Conservation (phyloP, 768 basidiomycete species). For the Tephrocybe sp. region DNA sequence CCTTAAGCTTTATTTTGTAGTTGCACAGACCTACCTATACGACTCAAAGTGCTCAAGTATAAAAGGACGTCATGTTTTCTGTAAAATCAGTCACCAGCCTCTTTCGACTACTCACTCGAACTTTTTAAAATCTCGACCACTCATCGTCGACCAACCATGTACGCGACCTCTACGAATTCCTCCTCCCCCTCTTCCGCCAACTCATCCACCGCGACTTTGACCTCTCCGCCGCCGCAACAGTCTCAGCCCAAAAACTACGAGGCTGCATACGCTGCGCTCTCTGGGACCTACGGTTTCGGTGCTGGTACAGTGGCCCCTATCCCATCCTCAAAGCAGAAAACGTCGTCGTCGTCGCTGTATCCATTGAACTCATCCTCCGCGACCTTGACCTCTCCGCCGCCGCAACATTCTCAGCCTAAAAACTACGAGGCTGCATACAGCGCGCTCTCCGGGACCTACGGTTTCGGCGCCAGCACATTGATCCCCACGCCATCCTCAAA, state of each 20-base stretch:
- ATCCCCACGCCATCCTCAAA: neutral
- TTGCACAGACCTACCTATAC: no score
- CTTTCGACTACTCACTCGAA: neutral
- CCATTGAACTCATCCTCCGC: conserved; percentile 11
- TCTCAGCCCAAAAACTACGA: conserved; percentile 19
- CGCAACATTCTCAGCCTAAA: conserved; percentile 8
- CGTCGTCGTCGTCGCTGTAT: no score
- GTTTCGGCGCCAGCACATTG: conserved; percentile 9
- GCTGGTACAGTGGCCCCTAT: neutral
- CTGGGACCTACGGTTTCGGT: conserved; percentile 20
- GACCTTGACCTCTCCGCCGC: neutral
- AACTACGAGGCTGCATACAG: conserved; percentile 23
- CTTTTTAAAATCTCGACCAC: neutral
- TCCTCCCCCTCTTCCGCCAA: conserved; percentile 4
- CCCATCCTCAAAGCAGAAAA: no score
- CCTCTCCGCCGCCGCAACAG: neutral
- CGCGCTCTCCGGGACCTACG: conserved; percentile 18
- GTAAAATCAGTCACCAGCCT: no score
- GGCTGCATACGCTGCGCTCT: conserved; percentile 19
- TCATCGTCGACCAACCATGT: neutral
- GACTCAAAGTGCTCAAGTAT: no score
- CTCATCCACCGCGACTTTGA: conserved; percentile 10
- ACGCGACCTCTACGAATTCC: neutral
- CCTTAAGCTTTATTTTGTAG: no score
- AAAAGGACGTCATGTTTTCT: no score